These are phyloP conservation scores for Globisporangium irregulare DNA, from an alignment of 352 stramenopile genomes.

Conservation along the genomic window DNA sequence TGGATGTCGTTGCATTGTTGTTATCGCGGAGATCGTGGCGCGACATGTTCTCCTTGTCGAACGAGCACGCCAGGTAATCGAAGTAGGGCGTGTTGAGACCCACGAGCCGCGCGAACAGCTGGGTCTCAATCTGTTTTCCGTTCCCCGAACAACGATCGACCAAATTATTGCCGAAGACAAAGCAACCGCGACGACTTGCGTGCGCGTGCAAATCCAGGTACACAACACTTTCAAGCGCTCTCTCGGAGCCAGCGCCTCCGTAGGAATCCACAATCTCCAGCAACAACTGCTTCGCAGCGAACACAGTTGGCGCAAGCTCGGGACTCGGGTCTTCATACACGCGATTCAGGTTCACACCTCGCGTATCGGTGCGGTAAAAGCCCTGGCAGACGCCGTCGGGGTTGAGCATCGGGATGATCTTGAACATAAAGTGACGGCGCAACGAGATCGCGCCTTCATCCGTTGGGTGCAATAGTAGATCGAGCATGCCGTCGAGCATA, in stretches of 20 bases:
- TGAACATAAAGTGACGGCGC: slow-evolving; percentile 65
- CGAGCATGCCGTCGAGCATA: slow-evolving; percentile 60
- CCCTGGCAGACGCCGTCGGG: slow-evolving; percentile 85
- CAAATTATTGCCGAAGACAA: slow-evolving; percentile 89
- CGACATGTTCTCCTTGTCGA: slow-evolving; percentile 69
- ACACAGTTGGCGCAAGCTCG: slow-evolving; percentile 60
- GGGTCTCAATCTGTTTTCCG: slow-evolving; percentile 71
- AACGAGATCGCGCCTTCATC: slow-evolving; percentile 49
- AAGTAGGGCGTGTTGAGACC: slow-evolving; percentile 77
- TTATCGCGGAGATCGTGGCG: slow-evolving; percentile 54
- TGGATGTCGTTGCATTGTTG: slow-evolving; percentile 46
- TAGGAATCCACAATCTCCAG: slow-evolving; percentile 30
- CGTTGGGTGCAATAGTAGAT: slow-evolving; percentile 40
- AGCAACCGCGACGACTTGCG: slow-evolving; percentile 85
- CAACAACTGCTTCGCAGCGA: slow-evolving; percentile 55
- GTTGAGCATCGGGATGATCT: slow-evolving; percentile 84
- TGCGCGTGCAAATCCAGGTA: slow-evolving; percentile 92
- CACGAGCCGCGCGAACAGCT: slow-evolving; percentile 74
- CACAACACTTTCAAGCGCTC: slow-evolving; percentile 34
- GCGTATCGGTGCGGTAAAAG: slow-evolving; percentile 84
- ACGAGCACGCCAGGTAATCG: slow-evolving; percentile 84
- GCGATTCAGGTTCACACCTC: slow-evolving; percentile 89
- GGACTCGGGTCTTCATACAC: slow-evolving; percentile 68
- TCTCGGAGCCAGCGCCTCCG: slow-evolving; percentile 21
- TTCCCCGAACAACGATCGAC: slow-evolving; percentile 12